Evolutionary conservation across 768 basidiomycete genomes (phyloP).

Genomic region (Cystobasidium onofrii): DNA sequence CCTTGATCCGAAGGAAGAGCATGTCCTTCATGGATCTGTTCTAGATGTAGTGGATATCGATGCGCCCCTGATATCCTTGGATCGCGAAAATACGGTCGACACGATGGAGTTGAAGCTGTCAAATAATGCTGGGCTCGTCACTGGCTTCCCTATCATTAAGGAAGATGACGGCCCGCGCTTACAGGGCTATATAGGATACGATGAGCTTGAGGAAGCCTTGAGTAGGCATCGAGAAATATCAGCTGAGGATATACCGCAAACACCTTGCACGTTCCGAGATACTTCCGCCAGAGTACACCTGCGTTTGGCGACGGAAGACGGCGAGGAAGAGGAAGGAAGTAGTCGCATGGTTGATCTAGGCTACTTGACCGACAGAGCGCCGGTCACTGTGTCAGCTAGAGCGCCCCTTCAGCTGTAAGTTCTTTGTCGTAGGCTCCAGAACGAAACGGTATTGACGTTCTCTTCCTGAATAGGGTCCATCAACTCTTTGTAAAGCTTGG

Average conservation of each 20-base stretch:
- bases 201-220: slow-evolving; percentile 87
- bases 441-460: background rate
- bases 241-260: slow-evolving; percentile 42
- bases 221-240: slow-evolving; percentile 49
- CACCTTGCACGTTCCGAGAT: slow-evolving; percentile 19
- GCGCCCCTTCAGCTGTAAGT: slow-evolving; percentile 68
- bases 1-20: slow-evolving; percentile 80
- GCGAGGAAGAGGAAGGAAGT: background rate
- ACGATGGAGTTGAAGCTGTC: slow-evolving; percentile 65
- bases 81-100: slow-evolving; percentile 66
- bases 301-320: background rate
- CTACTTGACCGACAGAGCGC: slow-evolving; percentile 71
- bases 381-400: slow-evolving; percentile 70
- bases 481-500: slow-evolving; percentile 92
- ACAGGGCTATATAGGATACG: slow-evolving; percentile 82
- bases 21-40: slow-evolving; percentile 44
- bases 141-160: slow-evolving; percentile 78
- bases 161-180: slow-evolving; percentile 54
- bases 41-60: slow-evolving; percentile 25
- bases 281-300: slow-evolving; percentile 1
- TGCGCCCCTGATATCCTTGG: slow-evolving; percentile 67
- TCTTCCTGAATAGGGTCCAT: slow-evolving; percentile 55
- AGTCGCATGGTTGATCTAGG: slow-evolving; percentile 32
- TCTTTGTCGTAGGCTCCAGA: background rate
- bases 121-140: slow-evolving; percentile 52